Evolutionary conservation across 129 eudicot genomes (phyloP).

Genomic region (Artemisia annua): DNA sequence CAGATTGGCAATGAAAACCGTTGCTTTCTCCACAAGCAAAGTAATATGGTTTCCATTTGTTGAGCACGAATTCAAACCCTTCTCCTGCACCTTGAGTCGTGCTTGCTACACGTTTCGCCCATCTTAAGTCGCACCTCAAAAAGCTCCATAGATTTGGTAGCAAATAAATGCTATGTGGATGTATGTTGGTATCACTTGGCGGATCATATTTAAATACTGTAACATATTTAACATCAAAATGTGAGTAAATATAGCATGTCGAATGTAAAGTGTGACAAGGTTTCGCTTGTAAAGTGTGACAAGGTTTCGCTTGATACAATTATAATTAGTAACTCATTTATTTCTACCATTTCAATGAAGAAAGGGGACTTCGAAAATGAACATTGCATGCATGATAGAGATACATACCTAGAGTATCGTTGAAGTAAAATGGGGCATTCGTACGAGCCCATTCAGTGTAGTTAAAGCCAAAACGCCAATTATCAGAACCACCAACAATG

Average conservation of each 20-base stretch:
- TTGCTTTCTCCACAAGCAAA: slow-evolving; percentile 74
- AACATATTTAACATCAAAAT: not conserved
- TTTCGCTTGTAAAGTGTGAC: too few relatives aligned
- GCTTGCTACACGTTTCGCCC: slow-evolving; percentile 51
- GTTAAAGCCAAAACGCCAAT: slow-evolving; percentile 71
- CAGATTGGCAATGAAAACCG: slow-evolving; percentile 55
- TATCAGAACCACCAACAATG: slow-evolving; percentile 57
- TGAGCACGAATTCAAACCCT: slow-evolving; percentile 62
- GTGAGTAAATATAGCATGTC: not conserved
- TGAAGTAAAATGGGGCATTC: slow-evolving; percentile 54
- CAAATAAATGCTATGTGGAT: slow-evolving; percentile 66
- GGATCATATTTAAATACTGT: slow-evolving; percentile 74
- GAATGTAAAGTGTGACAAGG: too few relatives aligned
- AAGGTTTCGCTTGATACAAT: too few relatives aligned
- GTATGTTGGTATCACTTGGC: slow-evolving; percentile 46
- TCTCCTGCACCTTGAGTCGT: slow-evolving; percentile 53
- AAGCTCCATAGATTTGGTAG: slow-evolving; percentile 60
- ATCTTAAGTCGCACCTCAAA: slow-evolving; percentile 51
- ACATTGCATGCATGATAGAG: not conserved
- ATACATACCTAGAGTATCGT: slow-evolving; percentile 57
- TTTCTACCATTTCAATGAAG: too few relatives aligned
- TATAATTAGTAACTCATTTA: too few relatives aligned
- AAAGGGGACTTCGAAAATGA: not conserved
- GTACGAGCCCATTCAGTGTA: slow-evolving; percentile 65
- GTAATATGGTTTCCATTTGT: slow-evolving; percentile 62